These are phyloP conservation scores for Boletus fagicola DNA, from an alignment of 768 basidiomycete species.

Conservation along the genomic window DNA sequence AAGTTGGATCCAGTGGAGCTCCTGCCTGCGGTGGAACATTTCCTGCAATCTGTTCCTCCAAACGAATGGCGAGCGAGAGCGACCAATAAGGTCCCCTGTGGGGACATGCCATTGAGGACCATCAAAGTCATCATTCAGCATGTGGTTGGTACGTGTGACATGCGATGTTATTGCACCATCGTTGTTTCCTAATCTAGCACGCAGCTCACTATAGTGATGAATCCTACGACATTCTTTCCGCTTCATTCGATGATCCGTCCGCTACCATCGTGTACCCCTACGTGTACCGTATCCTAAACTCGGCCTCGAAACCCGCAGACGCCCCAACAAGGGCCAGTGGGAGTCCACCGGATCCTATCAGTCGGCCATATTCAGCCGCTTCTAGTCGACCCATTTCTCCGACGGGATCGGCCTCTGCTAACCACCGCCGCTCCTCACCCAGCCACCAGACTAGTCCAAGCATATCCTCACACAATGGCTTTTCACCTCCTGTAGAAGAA, in stretches of 20 bases:
- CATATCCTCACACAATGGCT: slow-evolving; percentile 57
- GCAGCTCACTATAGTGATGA: slow-evolving; percentile 82
- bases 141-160: slow-evolving; percentile 74
- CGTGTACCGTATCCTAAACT: slow-evolving; percentile 87
- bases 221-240: slow-evolving; percentile 86
- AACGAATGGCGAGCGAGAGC: slow-evolving; percentile 95
- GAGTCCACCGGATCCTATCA: slow-evolving; percentile 37
- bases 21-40: slow-evolving; percentile 90
- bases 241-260: slow-evolving; percentile 93
- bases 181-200: slow-evolving; percentile 17
- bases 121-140: slow-evolving; percentile 99
- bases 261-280: slow-evolving; percentile 97
- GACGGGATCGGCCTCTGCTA: slow-evolving; percentile 56
- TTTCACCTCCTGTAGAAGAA: slow-evolving; percentile 62
- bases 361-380: slow-evolving; percentile 53
- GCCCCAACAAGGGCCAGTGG: slow-evolving; percentile 23
- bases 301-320: slow-evolving; percentile 47
- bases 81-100: slow-evolving; percentile 87
- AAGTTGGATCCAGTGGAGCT: slow-evolving; percentile 84
- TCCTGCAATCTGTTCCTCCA: slow-evolving; percentile 89
- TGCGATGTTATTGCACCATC: slow-evolving; percentile 1
- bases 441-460: slow-evolving; percentile 71
- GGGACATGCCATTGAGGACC: slow-evolving; percentile 96
- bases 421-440: slow-evolving; percentile 52
- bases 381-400: slow-evolving; percentile 74